A percentile compares a stretch with the other conserved stretches of the same genome.
Conservation (phyloP, 441 rosid species). For the California macrophylla region DNA sequence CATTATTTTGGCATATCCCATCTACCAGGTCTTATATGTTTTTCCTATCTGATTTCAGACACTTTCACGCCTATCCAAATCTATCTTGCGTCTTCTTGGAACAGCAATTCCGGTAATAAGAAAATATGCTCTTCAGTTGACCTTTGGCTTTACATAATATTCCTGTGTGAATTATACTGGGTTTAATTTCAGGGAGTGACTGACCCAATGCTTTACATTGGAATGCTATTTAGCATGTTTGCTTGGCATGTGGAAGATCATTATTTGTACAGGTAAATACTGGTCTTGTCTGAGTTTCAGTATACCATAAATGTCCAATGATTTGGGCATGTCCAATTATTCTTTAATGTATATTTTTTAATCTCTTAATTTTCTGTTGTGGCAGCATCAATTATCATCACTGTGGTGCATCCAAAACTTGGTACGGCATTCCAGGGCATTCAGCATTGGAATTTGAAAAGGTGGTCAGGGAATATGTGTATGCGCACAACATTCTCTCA, state of each 20-base stretch:
- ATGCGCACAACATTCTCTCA: slow-evolving; percentile 61
- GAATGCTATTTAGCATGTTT: slow-evolving; percentile 98
- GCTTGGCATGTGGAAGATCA: slow-evolving; percentile 99
- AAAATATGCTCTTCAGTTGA: slow-evolving; percentile 8
- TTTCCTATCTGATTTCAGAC: slow-evolving; percentile 33
- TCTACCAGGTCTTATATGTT: slow-evolving; percentile 13
- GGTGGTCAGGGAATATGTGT: slow-evolving; percentile 78
- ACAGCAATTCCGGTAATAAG: slow-evolving; percentile 71
- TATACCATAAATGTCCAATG: slow-evolving; percentile 5
- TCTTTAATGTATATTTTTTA: neutral
- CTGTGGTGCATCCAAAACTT: slow-evolving; percentile 97
- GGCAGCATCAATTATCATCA: slow-evolving; percentile 96
- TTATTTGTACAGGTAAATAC: slow-evolving; percentile 80
- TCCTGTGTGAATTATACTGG: slow-evolving; percentile 5
- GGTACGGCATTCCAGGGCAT: slow-evolving; percentile 97
- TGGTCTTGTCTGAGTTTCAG: neutral
- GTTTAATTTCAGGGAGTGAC: slow-evolving; percentile 82
- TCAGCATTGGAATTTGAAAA: slow-evolving; percentile 88
- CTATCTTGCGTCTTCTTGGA: slow-evolving; percentile 77
- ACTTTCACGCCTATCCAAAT: slow-evolving; percentile 72
- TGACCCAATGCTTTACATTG: slow-evolving; percentile 99
- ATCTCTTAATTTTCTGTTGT: slow-evolving; percentile 6
- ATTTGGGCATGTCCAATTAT: neutral
- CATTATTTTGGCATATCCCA: neutral
- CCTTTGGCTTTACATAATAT: neutral